Evolutionary conservation across 805 yeast genomes (phyloP), one percentile per base, ranked within the genome.

Genomic region (Candida nanaspora): DNA sequence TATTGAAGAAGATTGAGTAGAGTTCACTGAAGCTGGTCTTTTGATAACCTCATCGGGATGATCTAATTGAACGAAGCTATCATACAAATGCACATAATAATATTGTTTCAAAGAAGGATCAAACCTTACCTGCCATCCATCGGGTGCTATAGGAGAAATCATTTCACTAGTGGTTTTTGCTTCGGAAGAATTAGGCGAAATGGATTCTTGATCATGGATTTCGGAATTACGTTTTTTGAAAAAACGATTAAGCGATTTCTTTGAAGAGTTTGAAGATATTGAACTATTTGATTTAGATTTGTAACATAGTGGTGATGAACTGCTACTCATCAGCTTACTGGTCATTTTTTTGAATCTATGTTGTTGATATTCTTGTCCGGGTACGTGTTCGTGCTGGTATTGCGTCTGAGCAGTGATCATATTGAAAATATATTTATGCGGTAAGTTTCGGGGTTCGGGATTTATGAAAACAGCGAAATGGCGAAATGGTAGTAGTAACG

Each of bases 1-100:
- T 13, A 19, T 8, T 11, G 29, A 33, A 18, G 2, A 14, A 23
- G 27, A 11, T 23, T 23, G 27, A 23, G 21, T 8, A 33, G 7
- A 11, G 10, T 19, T 11, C 20, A 19, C 19, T 15, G 22, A 28
- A 15, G 14, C 28, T 23, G 34, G 15, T 35, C 37, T 33, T 40
- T 18, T 31, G 10, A 49, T 50, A n/a, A 70, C 75, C 51, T 70
- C 76, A 36, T 63, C 53, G 2, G 76, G 74, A 33, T 62, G 64
- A 49, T 71, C 75, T 46, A 69, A 68, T 39, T 68, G 65, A 13
- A 69, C 56, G 3, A 59, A 46, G 35, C 59, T 61, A 11, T 62
- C 62, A 15, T 42, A 37, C 20, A 49, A 45, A 43, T 71, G 68
- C 15, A 68, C 46, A 44, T 68, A 71, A 48, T 68, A 70, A 46